Conservation (phyloP, 2,329 filamentous ascomycete species). For the Aspergillus sp. region DNA sequence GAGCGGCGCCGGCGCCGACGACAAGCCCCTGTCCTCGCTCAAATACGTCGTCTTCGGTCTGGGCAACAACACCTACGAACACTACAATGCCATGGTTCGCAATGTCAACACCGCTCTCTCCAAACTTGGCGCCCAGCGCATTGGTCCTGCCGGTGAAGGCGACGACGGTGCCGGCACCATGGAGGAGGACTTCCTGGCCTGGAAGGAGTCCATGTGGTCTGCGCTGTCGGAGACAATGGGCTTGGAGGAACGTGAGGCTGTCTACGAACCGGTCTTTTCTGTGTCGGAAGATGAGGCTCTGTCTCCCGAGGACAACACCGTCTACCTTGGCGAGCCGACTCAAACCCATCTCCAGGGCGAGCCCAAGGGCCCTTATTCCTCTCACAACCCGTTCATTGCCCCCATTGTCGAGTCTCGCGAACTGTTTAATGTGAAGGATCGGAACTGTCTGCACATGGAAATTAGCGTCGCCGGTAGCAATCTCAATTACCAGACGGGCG, state of each 20-base stretch:
- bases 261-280: constrained; percentile 87
- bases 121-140: constrained; percentile 72
- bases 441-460: constrained; percentile 96
- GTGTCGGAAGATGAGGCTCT: constrained; percentile 68
- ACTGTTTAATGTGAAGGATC: constrained; percentile 76
- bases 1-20: constrained; percentile 51
- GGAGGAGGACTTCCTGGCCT: constrained; percentile 98
- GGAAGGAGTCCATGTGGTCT: constrained; percentile 99
- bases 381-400: constrained; percentile 94
- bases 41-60: constrained; percentile 94
- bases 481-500: constrained; percentile 87
- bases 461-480: constrained; percentile 84
- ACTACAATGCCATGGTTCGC: constrained; percentile 98
- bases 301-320: constrained; percentile 63
- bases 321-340: constrained; percentile 94
- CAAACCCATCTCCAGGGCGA: constrained; percentile 84
- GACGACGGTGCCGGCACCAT: constrained; percentile 97
- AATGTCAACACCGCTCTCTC: constrained; percentile 73
- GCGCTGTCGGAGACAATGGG: constrained; percentile 73
- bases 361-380: constrained; percentile 83
- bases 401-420: constrained; percentile 86
- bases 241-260: constrained; percentile 86
- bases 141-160: constrained; percentile 84
- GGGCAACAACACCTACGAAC: constrained; percentile 98
- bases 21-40: constrained; percentile 68